phyloP scores from a whole-genome alignment of 2,329 filamentous ascomycete genomes.

The Shiraia bambusicola region DNA sequence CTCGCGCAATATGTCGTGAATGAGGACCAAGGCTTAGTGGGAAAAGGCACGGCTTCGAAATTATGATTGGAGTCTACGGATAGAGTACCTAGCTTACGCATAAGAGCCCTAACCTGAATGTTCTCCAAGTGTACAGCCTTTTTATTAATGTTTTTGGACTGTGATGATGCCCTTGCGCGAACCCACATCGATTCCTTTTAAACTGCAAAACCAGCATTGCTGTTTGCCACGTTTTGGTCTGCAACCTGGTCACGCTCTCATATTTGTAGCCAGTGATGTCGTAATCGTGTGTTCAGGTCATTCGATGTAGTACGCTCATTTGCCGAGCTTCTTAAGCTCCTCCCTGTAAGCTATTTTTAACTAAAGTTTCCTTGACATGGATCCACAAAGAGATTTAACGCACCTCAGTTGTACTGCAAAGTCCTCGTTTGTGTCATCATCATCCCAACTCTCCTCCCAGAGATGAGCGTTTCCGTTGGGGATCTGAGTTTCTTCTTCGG shows the following conservation, averaged over 20 bases:
- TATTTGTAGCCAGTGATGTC: no score
- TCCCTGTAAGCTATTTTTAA: constrained; percentile 56
- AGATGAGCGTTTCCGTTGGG: constrained; percentile 77
- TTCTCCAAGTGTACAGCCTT: neutral
- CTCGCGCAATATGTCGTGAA: constrained; percentile 9
- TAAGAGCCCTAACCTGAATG: constrained; percentile 5
- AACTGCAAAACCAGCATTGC: no score
- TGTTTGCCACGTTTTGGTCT: no score
- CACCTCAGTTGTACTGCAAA: constrained; percentile 94
- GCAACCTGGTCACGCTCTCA: no score
- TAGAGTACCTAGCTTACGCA: constrained; percentile 23
- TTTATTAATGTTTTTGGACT: neutral
- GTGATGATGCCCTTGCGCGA: neutral
- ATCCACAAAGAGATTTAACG: no score
- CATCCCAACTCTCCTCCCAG: constrained; percentile 99
- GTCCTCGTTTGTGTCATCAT: constrained; percentile 95
- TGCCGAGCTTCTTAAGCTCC: constrained; percentile 93
- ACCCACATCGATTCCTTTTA: no score
- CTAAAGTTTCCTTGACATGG: no score
- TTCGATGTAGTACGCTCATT: constrained; percentile 38
- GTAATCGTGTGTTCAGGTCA: neutral
- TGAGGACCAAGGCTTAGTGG: constrained; percentile 26
- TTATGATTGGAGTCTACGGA: constrained; percentile 36
- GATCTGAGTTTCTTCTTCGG: constrained; percentile 84
- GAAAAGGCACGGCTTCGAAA: constrained; percentile 37